A percentile compares a stretch with the other conserved stretches of the same genome.
Evolutionary conservation across 2,329 filamentous ascomycete species (phyloP).

Genomic region (Fusarium brachygibbosum): DNA sequence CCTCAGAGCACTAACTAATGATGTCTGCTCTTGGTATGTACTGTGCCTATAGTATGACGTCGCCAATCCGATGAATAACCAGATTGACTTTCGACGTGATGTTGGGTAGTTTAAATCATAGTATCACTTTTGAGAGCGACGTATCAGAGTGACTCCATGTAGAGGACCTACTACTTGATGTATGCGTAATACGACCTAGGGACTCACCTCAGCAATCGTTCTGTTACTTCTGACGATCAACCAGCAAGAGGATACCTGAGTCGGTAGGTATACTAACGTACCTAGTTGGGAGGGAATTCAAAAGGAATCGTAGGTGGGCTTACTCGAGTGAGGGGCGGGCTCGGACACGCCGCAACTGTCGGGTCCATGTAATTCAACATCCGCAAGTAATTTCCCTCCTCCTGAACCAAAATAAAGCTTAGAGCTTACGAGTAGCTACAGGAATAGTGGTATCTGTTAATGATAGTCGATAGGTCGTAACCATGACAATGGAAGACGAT

Average conservation of each 20-base stretch:
- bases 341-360: not conserved
- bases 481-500: not conserved
- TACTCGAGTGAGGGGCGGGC: not conserved
- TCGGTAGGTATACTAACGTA: no score
- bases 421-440: not conserved
- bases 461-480: not conserved
- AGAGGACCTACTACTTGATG: no score
- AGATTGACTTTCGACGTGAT: not conserved
- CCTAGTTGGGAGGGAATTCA: not conserved
- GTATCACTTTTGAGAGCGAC: not conserved
- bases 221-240: not conserved
- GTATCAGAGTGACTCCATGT: no score
- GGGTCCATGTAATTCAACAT: slow-evolving; percentile 28
- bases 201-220: no score
- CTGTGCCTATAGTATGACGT: not conserved
- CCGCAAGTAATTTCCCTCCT: slow-evolving; percentile 38
- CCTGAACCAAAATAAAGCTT: slow-evolving; percentile 9
- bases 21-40: not conserved
- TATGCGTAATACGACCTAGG: no score
- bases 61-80: not conserved
- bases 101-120: not conserved
- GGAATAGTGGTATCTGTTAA: not conserved
- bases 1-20: not conserved
- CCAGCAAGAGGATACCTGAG: not conserved
- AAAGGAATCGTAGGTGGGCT: not conserved